Base-by-base conservation (phyloP, 257 asterid species). In the Ophiorrhiza pumila region DNA sequence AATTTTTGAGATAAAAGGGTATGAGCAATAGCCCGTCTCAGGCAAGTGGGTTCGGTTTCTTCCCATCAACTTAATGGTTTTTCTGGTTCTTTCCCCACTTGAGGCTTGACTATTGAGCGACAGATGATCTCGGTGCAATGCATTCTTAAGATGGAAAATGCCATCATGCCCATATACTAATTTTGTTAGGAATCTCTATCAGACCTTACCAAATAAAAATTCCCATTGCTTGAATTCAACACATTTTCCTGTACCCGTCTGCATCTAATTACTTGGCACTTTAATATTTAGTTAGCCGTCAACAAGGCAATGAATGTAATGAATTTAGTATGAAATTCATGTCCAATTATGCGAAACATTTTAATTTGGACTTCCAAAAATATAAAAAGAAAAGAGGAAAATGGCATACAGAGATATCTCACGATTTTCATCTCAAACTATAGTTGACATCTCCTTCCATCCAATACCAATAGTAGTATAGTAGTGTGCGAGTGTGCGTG, bases 61-160 rank as follows among this genome's bases (percentile, higher is more conserved):
- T n/a, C 37, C 73, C 73, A 35, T 34, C 2, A 10, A 49, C 12
- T 18, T 13, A 10, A 5, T 49, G 59, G 15, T 13, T 29, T 66
- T 45, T 29, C 58, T 47, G 22, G 46, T 32, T 34, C 52, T n/a
- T 34, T 47, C 32, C 72, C 72, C 56, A n/a, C 60, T 47, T 49
- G 67, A 6, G 5, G 14, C 9, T n/a, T 0, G 4, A 9, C 1
- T 23, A n/a, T n/a, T n/a, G n/a, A n/a, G n/a, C n/a, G n/a, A n/a
- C n/a, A n/a, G 8, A 45, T 50, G 35, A 49, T 20, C 62, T 49
- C n/a, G 49, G n/a, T 68, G 15, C 62, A 68, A 52, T 69, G 73
- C 20, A 69, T 52, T 20, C 49, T 50, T 32, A 11, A 56, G 23
- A 17, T 56, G 15, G 61, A 56, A 25, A 56, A 23, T n/a, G 23